Percentiles rank a stretch among this genome's conserved stretches.
Conservation (phyloP, 2,329 filamentous ascomycete species). For the Mollisia scopiformis region DNA sequence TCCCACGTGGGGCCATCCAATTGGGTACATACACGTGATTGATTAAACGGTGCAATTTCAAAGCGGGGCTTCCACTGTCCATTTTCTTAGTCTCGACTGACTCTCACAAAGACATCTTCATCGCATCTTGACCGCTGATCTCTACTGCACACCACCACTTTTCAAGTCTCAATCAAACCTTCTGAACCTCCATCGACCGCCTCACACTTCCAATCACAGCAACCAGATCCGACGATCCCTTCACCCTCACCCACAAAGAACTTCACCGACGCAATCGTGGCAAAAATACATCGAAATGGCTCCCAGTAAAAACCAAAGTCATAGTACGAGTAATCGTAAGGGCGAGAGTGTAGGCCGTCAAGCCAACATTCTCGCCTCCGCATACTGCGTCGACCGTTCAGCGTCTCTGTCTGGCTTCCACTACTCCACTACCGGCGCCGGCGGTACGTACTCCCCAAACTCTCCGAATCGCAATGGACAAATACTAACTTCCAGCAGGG, state of each 20-base stretch:
- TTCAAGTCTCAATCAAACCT: constrained; percentile 4
- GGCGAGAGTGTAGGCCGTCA: constrained; percentile 56
- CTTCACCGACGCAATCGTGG: constrained; percentile 35
- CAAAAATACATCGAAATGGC: constrained; percentile 36
- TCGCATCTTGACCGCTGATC: constrained; percentile 16
- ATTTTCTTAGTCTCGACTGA: not conserved
- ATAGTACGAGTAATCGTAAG: constrained; percentile 73
- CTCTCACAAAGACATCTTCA: constrained; percentile 1
- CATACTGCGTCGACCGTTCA: constrained; percentile 80
- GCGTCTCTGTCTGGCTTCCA: constrained; percentile 81
- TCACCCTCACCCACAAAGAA: constrained; percentile 10
- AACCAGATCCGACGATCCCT: constrained; percentile 12
- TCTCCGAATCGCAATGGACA: not conserved
- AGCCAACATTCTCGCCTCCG: constrained; percentile 84
- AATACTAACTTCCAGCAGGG: constrained; percentile 50
- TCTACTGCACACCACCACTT: constrained; percentile 7
- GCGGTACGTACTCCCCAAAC: constrained; percentile 57
- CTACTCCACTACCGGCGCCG: constrained; percentile 91
- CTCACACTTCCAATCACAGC: constrained; percentile 15
- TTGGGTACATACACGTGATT: constrained; percentile 14
- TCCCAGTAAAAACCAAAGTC: constrained; percentile 37
- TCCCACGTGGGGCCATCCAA: constrained; percentile 4
- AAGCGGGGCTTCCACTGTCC: constrained; percentile 9
- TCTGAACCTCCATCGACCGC: constrained; percentile 12
- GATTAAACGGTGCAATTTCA: not conserved